Conservation (phyloP, 2,329 filamentous ascomycete species). For the Botrytis porri region DNA sequence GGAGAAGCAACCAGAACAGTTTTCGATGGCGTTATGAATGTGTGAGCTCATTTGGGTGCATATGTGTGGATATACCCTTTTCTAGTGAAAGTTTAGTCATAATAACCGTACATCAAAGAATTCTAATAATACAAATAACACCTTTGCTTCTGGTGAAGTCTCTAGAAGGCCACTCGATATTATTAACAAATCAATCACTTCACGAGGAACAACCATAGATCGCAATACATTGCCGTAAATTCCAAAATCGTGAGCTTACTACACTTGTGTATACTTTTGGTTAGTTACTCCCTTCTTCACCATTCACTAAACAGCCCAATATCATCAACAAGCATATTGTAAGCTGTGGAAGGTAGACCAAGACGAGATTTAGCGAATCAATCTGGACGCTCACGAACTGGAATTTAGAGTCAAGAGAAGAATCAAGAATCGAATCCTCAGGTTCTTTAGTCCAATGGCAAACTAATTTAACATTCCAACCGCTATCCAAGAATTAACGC, state of each 20-base stretch:
- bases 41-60: neutral
- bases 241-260: neutral
- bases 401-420: too few relatives aligned
- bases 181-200: neutral
- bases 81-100: neutral
- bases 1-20: neutral
- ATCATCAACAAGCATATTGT: neutral
- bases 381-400: neutral
- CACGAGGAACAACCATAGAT: neutral
- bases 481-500: neutral
- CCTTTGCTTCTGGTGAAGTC: neutral
- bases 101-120: neutral
- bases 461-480: too few relatives aligned
- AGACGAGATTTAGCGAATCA: neutral
- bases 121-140: neutral
- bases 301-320: neutral
- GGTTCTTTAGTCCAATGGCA: too few relatives aligned
- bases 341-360: neutral
- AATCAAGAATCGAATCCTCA: too few relatives aligned
- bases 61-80: slow-evolving; percentile 4
- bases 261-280: neutral
- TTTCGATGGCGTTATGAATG: slow-evolving; percentile 2
- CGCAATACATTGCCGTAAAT: neutral
- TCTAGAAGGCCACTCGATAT: neutral
- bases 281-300: neutral